phyloP scores from a whole-genome alignment of 2,329 filamentous ascomycete species.

The Torrubiella hemipterigena region DNA sequence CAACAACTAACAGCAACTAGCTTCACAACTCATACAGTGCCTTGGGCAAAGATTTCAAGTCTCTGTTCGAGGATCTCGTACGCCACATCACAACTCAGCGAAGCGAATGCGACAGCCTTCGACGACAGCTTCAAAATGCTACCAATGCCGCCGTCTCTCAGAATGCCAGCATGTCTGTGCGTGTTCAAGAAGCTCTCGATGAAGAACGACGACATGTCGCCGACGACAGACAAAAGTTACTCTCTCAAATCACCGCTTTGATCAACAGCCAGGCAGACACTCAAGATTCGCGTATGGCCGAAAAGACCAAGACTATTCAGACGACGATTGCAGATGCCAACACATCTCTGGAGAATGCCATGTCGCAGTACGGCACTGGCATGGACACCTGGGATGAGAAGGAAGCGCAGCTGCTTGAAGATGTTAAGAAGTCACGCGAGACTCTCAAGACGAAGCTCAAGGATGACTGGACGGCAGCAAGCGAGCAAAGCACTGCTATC shows the following conservation, averaged over 20 bases:
- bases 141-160: slow-evolving; percentile 56
- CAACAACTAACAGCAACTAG: no score
- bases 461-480: slow-evolving; percentile 73
- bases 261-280: slow-evolving; percentile 61
- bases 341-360: slow-evolving; percentile 50
- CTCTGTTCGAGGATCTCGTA: slow-evolving; percentile 70
- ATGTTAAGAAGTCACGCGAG: slow-evolving; percentile 63
- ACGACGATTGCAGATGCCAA: slow-evolving; percentile 52
- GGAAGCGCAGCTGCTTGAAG: slow-evolving; percentile 57
- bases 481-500: slow-evolving; percentile 71
- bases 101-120: slow-evolving; percentile 60
- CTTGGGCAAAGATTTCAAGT: slow-evolving; percentile 77
- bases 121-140: slow-evolving; percentile 59
- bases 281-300: slow-evolving; percentile 60
- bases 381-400: slow-evolving; percentile 66
- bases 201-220: slow-evolving; percentile 66
- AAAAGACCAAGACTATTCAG: slow-evolving; percentile 50
- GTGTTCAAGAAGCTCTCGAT: slow-evolving; percentile 57
- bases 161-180: slow-evolving; percentile 52
- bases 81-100: slow-evolving; percentile 66
- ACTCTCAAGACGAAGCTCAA: slow-evolving; percentile 71
- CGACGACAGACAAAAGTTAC: slow-evolving; percentile 59
- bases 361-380: slow-evolving; percentile 53
- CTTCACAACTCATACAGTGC: slow-evolving; percentile 75
- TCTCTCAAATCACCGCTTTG: slow-evolving; percentile 66